Evolutionary conservation across 371 early-diverging fungal species (phyloP).

Genomic region (Syncephalastrum contaminatum): DNA sequence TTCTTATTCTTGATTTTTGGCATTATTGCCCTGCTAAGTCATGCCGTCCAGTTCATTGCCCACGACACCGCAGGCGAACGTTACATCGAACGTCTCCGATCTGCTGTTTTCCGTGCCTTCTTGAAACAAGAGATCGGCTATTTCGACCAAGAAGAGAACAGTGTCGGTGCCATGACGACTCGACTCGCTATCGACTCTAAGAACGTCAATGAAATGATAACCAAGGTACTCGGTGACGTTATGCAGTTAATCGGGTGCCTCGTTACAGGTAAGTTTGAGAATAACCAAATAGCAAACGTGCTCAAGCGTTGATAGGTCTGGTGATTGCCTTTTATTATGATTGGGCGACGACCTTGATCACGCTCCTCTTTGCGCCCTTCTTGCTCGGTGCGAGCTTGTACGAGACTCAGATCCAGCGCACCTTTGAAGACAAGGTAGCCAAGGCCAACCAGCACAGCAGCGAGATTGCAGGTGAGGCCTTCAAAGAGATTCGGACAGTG

Average conservation of each 20-base stretch:
- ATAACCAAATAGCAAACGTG: background rate
- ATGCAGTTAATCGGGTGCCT: slow-evolving; percentile 45
- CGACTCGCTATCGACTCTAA: slow-evolving; percentile 76
- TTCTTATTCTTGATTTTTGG: slow-evolving; percentile 67
- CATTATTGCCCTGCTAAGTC: slow-evolving; percentile 42
- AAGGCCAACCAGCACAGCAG: slow-evolving; percentile 69
- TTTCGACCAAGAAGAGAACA: slow-evolving; percentile 69
- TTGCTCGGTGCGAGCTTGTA: slow-evolving; percentile 43
- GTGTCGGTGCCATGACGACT: slow-evolving; percentile 68
- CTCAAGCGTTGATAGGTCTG: slow-evolving; percentile 18
- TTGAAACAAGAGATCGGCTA: slow-evolving; percentile 81
- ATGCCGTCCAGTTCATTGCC: slow-evolving; percentile 20
- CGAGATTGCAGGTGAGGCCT: slow-evolving; percentile 81
- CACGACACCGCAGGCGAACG: slow-evolving; percentile 53
- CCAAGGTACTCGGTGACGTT: slow-evolving; percentile 56
- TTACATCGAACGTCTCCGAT: slow-evolving; percentile 57
- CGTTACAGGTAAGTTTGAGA: slow-evolving; percentile 15
- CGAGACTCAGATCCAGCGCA: slow-evolving; percentile 40
- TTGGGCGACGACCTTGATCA: slow-evolving; percentile 62
- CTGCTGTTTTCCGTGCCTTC: slow-evolving; percentile 50
- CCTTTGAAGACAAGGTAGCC: slow-evolving; percentile 57
- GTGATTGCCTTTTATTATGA: slow-evolving; percentile 48
- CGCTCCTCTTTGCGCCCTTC: slow-evolving; percentile 52
- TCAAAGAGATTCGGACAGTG: slow-evolving; percentile 87
- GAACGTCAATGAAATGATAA: slow-evolving; percentile 58